Evolutionary conservation across 805 yeast species (phyloP).

Genomic region (Yamadazyma akitaensis): DNA sequence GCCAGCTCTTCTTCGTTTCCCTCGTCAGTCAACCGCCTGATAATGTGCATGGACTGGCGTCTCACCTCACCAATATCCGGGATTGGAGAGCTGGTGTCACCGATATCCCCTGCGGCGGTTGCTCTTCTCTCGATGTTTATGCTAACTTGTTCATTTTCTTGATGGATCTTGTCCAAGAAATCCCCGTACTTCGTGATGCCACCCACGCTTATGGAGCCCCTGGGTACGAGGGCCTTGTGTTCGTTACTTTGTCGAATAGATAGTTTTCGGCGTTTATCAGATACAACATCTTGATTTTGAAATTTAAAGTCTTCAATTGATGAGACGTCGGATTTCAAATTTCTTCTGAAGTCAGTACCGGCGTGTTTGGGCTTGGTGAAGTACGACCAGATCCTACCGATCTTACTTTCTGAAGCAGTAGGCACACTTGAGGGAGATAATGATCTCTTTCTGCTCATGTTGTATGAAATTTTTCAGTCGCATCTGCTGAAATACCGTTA

Average conservation of each 20-base stretch:
- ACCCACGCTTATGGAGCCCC: constrained; percentile 19
- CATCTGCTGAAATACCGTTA: not conserved
- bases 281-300: constrained; percentile 12
- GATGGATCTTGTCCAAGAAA: constrained; percentile 8
- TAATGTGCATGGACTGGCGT: constrained; percentile 12
- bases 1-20: not conserved
- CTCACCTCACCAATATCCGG: constrained; percentile 13
- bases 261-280: constrained; percentile 26
- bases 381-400: constrained; percentile 11
- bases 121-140: constrained; percentile 24
- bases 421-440: not conserved
- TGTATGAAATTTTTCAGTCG: not conserved
- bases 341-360: constrained; percentile 4
- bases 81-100: constrained; percentile 12
- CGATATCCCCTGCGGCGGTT: constrained; percentile 6
- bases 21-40: not conserved
- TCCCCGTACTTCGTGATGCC: constrained; percentile 11
- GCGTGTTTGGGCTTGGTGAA: constrained; percentile 7
- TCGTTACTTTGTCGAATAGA: constrained; percentile 19
- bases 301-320: not conserved
- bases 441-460: not conserved
- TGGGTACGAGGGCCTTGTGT: constrained; percentile 19
- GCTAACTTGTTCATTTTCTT: constrained; percentile 20
- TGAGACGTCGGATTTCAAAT: not conserved
- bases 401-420: not conserved